Conservation (phyloP, 176 grass and related monocot species). For the Musa troglodytarum region DNA sequence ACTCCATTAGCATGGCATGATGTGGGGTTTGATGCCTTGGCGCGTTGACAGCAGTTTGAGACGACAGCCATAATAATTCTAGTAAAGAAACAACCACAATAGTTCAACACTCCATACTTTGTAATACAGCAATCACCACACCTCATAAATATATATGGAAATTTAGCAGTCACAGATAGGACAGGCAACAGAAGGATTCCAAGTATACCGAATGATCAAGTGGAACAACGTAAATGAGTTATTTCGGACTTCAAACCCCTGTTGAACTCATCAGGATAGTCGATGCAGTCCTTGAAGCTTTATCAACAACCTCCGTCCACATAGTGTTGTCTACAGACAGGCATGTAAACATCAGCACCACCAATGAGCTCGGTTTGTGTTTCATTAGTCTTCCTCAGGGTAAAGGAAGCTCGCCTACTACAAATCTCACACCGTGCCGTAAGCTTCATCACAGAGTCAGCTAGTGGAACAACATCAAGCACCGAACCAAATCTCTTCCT, state of each 20-base stretch:
- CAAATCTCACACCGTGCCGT: slow-evolving; percentile 78
- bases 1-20: no score
- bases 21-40: no score
- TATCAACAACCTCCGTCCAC: slow-evolving; percentile 55
- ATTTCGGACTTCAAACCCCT: slow-evolving; percentile 22
- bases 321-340: slow-evolving; percentile 85
- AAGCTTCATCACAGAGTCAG: slow-evolving; percentile 78
- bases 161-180: background rate
- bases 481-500: slow-evolving; percentile 85
- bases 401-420: slow-evolving; percentile 58
- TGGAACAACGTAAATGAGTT: slow-evolving; percentile 4
- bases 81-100: no score
- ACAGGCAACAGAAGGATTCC: background rate
- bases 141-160: background rate
- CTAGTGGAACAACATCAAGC: slow-evolving; percentile 81
- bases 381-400: slow-evolving; percentile 75
- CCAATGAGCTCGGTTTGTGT: slow-evolving; percentile 71
- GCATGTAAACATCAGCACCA: slow-evolving; percentile 85
- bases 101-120: no score
- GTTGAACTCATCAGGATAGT: slow-evolving; percentile 39
- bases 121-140: no score
- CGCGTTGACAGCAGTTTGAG: no score
- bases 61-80: no score
- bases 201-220: no score
- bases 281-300: slow-evolving; percentile 56